Percentiles rank a stretch among this genome's conserved stretches.
These are phyloP conservation scores for Thielaviopsis populi DNA, from an alignment of 2,329 filamentous ascomycete genomes.

Conservation along the genomic window DNA sequence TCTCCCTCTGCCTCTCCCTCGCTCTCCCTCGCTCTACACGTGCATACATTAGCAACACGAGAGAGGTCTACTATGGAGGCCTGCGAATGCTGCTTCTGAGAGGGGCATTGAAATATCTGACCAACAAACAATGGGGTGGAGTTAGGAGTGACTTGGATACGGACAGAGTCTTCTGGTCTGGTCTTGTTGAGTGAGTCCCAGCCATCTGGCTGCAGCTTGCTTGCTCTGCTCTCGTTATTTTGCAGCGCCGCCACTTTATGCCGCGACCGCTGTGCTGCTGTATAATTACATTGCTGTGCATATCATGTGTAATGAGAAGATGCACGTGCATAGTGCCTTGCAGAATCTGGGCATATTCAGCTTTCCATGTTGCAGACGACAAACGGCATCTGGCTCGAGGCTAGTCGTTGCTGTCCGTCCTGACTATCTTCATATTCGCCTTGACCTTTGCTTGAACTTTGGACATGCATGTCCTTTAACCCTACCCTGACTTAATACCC, in stretches of 20 bases:
- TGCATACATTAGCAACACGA: neutral
- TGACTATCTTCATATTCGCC: neutral
- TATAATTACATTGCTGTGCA: neutral
- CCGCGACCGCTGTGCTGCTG: neutral
- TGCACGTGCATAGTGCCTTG: slow-evolving; percentile 8
- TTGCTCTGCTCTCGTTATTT: neutral
- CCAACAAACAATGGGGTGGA: neutral
- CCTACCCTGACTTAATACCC: neutral
- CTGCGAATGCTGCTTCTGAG: neutral
- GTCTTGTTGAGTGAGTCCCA: neutral
- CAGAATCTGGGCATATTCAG: neutral
- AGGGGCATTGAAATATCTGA: neutral
- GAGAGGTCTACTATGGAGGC: neutral
- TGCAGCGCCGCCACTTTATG: neutral
- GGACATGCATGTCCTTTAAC: neutral
- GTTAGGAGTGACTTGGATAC: neutral
- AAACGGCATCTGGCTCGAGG: neutral
- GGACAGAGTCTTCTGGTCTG: neutral
- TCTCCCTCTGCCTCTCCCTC: neutral
- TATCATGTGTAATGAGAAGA: neutral
- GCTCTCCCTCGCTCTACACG: neutral
- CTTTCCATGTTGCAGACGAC: neutral
- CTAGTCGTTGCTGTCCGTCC: neutral
- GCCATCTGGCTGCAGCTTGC: neutral
- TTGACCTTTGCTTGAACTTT: neutral